These are phyloP conservation scores for Nematocida minor DNA, from an alignment of 371 early-diverging fungal species.

Conservation along the genomic window DNA sequence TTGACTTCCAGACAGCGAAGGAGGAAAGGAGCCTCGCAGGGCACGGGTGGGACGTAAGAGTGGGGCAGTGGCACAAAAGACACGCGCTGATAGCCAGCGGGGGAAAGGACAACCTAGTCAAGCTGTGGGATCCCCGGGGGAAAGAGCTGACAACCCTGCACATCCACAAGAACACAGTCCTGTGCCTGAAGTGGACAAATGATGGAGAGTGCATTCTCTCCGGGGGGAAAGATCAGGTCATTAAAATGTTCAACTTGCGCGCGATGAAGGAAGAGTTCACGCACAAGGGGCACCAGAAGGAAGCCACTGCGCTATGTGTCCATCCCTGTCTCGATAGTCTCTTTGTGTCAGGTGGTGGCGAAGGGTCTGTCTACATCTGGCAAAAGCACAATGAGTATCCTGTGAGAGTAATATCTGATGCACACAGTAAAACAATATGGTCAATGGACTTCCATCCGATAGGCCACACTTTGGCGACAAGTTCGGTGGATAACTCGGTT, in stretches of 20 bases:
- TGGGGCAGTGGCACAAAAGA: conserved; percentile 93
- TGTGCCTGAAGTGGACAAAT: conserved; percentile 81
- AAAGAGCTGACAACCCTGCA: conserved; percentile 81
- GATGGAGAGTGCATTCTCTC: conserved; percentile 92
- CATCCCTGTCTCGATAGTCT: conserved; percentile 62
- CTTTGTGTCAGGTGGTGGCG: conserved; percentile 84
- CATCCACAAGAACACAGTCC: conserved; percentile 89
- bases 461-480: conserved; percentile 88
- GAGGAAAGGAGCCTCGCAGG: conserved; percentile 73
- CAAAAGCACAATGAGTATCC: conserved; percentile 68
- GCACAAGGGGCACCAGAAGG: conserved; percentile 82
- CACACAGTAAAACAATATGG: conserved; percentile 91
- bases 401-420: conserved; percentile 73
- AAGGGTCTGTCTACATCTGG: conserved; percentile 87
- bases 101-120: conserved; percentile 89
- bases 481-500: conserved; percentile 89
- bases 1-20: conserved; percentile 79
- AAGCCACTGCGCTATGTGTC: conserved; percentile 73
- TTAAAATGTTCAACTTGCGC: conserved; percentile 87
- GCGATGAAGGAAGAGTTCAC: conserved; percentile 83
- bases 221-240: conserved; percentile 83
- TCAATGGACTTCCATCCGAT: conserved; percentile 95
- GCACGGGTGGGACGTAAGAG: conserved; percentile 98
- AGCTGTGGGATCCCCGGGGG: conserved; percentile 95
- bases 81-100: conserved; percentile 90